Evolutionary conservation across 139 green algal genomes (phyloP).

Genomic region (Coccomyxa sp.): DNA sequence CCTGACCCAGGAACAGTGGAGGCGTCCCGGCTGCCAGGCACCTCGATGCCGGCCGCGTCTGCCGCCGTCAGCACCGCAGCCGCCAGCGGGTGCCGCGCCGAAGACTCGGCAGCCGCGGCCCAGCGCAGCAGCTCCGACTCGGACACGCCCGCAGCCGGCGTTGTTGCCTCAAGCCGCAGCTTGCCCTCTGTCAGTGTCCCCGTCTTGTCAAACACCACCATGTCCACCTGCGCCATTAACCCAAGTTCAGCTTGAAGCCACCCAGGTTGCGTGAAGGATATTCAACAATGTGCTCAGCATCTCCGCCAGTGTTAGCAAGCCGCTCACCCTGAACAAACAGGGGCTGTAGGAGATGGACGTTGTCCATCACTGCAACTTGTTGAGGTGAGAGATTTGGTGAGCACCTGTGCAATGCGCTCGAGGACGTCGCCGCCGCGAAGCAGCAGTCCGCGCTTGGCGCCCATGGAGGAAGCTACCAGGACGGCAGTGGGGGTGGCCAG

Average conservation of each 20-base stretch:
- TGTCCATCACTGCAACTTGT: neutral
- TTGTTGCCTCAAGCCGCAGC: constrained; percentile 21
- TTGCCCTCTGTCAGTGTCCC: constrained; percentile 86
- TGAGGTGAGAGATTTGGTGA: neutral
- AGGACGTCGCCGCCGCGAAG: constrained; percentile 85
- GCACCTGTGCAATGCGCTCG: constrained; percentile 61
- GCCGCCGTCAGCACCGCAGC: constrained; percentile 64
- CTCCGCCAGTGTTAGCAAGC: neutral
- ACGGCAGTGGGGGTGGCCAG: constrained; percentile 93
- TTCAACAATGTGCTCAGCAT: neutral
- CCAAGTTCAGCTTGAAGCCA: neutral
- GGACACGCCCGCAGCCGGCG: constrained; percentile 5
- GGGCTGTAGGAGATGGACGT: neutral
- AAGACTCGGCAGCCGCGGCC: constrained; percentile 72
- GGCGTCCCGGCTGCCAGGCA: constrained; percentile 20
- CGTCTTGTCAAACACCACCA: constrained; percentile 94
- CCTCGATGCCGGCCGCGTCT: neutral
- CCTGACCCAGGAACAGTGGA: constrained; percentile 61
- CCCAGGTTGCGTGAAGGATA: neutral
- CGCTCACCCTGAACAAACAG: neutral
- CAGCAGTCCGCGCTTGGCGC: constrained; percentile 72
- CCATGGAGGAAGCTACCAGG: constrained; percentile 77
- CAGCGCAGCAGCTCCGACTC: constrained; percentile 50
- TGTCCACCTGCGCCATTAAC: constrained; percentile 46
- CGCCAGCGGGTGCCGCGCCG: constrained; percentile 80